Evolutionary conservation across 225 moss, liverwort and hornwort species (phyloP).

Genomic region (Sphagnum contortum): DNA sequence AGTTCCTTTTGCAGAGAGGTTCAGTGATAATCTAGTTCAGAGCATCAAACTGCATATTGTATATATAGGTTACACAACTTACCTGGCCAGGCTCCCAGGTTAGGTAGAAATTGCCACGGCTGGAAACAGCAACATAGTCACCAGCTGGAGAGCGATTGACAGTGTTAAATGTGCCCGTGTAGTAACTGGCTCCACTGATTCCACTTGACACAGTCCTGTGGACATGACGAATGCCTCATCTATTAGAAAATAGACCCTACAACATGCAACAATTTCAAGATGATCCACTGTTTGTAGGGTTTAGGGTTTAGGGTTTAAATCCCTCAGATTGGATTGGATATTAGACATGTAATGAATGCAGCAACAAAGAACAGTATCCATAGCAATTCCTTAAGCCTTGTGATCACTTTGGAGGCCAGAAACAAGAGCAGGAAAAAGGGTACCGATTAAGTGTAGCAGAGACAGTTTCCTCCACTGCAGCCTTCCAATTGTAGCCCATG

Average conservation of each 20-base stretch:
- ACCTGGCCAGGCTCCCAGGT: constrained; percentile 98
- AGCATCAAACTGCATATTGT: too few relatives aligned
- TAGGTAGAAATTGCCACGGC: constrained; percentile 91
- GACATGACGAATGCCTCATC: constrained; percentile 6
- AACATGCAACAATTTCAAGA: too few relatives aligned
- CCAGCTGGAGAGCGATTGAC: constrained; percentile 71
- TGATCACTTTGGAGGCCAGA: too few relatives aligned
- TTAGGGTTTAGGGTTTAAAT: too few relatives aligned
- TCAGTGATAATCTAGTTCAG: too few relatives aligned
- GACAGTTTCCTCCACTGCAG: constrained; percentile 93
- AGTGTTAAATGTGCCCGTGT: constrained; percentile 88
- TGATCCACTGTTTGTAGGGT: too few relatives aligned
- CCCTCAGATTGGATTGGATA: too few relatives aligned
- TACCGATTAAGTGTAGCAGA: constrained; percentile 89
- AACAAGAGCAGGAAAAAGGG: background rate
- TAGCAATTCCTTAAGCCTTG: too few relatives aligned
- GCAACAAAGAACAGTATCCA: too few relatives aligned
- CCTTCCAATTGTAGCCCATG: constrained; percentile 87
- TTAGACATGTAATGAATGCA: too few relatives aligned
- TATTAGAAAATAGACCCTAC: too few relatives aligned
- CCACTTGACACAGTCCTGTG: constrained; percentile 82
- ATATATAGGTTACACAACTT: background rate
- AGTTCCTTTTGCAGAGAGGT: too few relatives aligned
- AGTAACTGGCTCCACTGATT: constrained; percentile 96
- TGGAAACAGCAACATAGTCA: constrained; percentile 89